These are phyloP conservation scores for Yamadazyma sp. DNA, from an alignment of 1,139 yeast genomes.

Conservation along the genomic window DNA sequence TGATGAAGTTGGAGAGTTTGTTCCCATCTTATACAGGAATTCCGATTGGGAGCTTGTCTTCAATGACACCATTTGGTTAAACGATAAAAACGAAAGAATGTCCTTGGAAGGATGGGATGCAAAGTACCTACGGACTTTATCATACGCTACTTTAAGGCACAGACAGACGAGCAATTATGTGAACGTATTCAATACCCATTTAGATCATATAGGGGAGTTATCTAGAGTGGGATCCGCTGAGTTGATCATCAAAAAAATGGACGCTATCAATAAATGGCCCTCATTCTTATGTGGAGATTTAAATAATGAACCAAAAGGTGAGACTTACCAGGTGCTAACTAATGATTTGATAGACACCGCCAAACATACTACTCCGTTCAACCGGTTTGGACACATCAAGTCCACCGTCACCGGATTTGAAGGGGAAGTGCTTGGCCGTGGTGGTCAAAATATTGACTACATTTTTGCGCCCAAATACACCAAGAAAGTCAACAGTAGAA, in stretches of 20 bases:
- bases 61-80: conserved; percentile 37
- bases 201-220: conserved; percentile 51
- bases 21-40: conserved; percentile 30
- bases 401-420: conserved; percentile 54
- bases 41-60: conserved; percentile 34
- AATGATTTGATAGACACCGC: conserved; percentile 32
- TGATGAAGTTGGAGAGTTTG: conserved; percentile 31
- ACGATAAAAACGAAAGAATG: conserved; percentile 26
- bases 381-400: conserved; percentile 42
- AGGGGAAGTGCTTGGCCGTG: conserved; percentile 28
- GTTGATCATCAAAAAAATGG: conserved; percentile 42
- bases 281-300: conserved; percentile 52
- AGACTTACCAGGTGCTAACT: conserved; percentile 41
- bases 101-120: conserved; percentile 58
- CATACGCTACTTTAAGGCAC: conserved; percentile 43
- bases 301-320: conserved; percentile 53
- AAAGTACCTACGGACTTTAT: conserved; percentile 44
- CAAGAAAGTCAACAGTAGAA: conserved; percentile 20
- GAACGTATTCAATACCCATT: conserved; percentile 59
- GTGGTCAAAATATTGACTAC: conserved; percentile 49
- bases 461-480: conserved; percentile 43
- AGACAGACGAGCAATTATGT: conserved; percentile 24
- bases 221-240: conserved; percentile 51
- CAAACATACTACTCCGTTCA: conserved; percentile 23
- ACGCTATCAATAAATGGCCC: conserved; percentile 39